A percentile compares a stretch with the other conserved stretches of the same genome.
These are phyloP conservation scores for Wickerhamiella siamensis DNA, from an alignment of 805 yeast genomes.

Conservation along the genomic window DNA sequence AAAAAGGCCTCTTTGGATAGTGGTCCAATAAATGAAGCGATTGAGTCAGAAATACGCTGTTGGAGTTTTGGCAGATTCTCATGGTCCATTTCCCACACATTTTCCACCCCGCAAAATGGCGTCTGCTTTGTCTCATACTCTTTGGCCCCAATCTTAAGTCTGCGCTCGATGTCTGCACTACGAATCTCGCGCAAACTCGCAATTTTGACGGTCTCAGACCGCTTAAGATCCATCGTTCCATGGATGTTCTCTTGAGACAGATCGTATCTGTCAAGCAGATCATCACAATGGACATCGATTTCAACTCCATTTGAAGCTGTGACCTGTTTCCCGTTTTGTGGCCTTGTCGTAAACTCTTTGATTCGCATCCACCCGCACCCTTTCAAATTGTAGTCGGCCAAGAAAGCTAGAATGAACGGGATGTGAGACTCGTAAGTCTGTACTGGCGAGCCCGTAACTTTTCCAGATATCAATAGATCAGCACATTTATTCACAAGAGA, in stretches of 20 bases:
- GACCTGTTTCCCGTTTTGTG: not conserved
- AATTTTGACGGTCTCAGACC: slow-evolving; percentile 5
- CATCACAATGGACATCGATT: slow-evolving; percentile 49
- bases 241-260: slow-evolving; percentile 29
- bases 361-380: slow-evolving; percentile 70
- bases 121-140: slow-evolving; percentile 5
- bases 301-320: slow-evolving; percentile 55
- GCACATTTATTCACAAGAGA: slow-evolving; percentile 40
- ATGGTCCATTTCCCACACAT: not conserved
- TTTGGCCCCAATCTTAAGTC: slow-evolving; percentile 4
- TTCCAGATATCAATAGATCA: slow-evolving; percentile 34
- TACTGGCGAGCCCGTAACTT: slow-evolving; percentile 25
- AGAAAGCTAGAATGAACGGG: slow-evolving; percentile 60
- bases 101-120: not conserved
- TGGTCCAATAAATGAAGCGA: not conserved
- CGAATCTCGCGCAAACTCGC: slow-evolving; percentile 12
- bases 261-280: slow-evolving; percentile 41
- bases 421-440: slow-evolving; percentile 71
- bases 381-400: slow-evolving; percentile 67
- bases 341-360: slow-evolving; percentile 1
- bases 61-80: not conserved
- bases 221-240: slow-evolving; percentile 32
- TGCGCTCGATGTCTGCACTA: slow-evolving; percentile 7
- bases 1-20: not conserved
- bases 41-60: not conserved